phyloP scores from a whole-genome alignment of 1,284 basidiomycete species.

The Sporisorium reilianum region DNA sequence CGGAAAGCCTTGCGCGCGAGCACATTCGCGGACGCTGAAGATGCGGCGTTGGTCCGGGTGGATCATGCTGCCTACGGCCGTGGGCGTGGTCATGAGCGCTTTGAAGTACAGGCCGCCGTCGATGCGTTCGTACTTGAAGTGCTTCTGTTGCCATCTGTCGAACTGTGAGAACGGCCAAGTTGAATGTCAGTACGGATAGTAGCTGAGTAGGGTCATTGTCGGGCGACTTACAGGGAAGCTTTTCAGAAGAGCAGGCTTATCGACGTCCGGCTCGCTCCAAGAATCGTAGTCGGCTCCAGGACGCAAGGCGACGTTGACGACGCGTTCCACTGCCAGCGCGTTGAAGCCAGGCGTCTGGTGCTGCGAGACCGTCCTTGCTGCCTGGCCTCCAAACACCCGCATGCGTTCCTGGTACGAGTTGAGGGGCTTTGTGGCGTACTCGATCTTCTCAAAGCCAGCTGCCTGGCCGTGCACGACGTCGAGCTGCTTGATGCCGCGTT shows the following conservation, averaged over 20 bases:
- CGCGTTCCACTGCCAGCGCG: slow-evolving; percentile 18
- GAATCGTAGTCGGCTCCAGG: slow-evolving; percentile 25
- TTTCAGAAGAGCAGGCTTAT: slow-evolving; percentile 27
- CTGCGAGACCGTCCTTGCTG: background rate
- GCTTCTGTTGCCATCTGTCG: background rate
- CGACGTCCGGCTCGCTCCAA: slow-evolving; percentile 20
- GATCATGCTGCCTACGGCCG: slow-evolving; percentile 17
- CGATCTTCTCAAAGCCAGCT: background rate
- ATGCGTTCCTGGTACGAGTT: slow-evolving; percentile 41
- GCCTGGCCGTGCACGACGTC: background rate
- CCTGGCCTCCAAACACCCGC: slow-evolving; percentile 16
- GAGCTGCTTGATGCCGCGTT: slow-evolving; percentile 20
- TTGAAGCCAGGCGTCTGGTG: slow-evolving; percentile 30
- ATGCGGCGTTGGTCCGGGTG: slow-evolving; percentile 39
- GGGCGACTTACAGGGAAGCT: slow-evolving; percentile 3
- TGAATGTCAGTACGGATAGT: too few species aligned
- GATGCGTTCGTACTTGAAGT: slow-evolving; percentile 23
- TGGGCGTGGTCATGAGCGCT: slow-evolving; percentile 12
- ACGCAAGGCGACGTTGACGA: slow-evolving; percentile 39
- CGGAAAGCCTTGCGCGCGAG: slow-evolving; percentile 42
- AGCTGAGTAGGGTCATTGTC: too few species aligned
- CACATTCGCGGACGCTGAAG: slow-evolving; percentile 46
- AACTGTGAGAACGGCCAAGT: background rate
- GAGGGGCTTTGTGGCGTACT: slow-evolving; percentile 5
- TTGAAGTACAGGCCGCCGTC: slow-evolving; percentile 20